Evolutionary conservation across 2,329 filamentous ascomycete species (phyloP).

Genomic region (Cladosporium halotolerans): DNA sequence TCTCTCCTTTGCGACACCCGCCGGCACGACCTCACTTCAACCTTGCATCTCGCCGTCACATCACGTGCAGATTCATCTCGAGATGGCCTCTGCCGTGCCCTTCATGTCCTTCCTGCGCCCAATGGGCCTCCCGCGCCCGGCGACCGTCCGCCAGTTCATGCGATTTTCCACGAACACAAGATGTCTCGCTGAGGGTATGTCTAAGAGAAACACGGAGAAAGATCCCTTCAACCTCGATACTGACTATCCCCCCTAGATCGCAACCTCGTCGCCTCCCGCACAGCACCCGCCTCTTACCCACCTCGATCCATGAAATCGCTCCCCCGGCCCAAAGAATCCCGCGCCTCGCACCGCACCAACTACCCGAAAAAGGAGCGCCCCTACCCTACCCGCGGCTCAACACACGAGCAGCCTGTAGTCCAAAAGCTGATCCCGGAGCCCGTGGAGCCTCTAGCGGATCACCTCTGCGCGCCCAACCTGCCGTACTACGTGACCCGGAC

Average conservation of each 20-base stretch:
- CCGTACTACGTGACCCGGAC: constrained; percentile 71
- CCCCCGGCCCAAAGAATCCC: constrained; percentile 32
- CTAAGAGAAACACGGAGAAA: not conserved
- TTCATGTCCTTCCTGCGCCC: constrained; percentile 37
- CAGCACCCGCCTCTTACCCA: constrained; percentile 28
- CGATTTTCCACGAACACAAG: constrained; percentile 33
- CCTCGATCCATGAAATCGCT: constrained; percentile 27
- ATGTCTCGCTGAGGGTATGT: constrained; percentile 26
- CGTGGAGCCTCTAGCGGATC: constrained; percentile 20
- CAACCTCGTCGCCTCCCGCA: constrained; percentile 30
- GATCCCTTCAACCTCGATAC: not conserved
- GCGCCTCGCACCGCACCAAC: constrained; percentile 29
- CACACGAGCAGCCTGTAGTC: constrained; percentile 18
- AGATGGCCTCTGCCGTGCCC: constrained; percentile 22
- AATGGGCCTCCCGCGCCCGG: constrained; percentile 31
- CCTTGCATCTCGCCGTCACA: constrained; percentile 27
- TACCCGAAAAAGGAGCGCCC: constrained; percentile 29
- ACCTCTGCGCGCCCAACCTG: constrained; percentile 39
- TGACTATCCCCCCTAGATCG: constrained; percentile 18
- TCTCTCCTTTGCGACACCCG: constrained; percentile 23
- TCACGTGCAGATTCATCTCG: constrained; percentile 29
- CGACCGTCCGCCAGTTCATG: constrained; percentile 34
- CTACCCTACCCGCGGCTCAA: constrained; percentile 27
- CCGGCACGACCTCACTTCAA: not conserved
- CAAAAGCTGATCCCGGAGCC: constrained; percentile 23